Conservation (phyloP, 352 stramenopile genomes). For the Pythium coloratum region DNA sequence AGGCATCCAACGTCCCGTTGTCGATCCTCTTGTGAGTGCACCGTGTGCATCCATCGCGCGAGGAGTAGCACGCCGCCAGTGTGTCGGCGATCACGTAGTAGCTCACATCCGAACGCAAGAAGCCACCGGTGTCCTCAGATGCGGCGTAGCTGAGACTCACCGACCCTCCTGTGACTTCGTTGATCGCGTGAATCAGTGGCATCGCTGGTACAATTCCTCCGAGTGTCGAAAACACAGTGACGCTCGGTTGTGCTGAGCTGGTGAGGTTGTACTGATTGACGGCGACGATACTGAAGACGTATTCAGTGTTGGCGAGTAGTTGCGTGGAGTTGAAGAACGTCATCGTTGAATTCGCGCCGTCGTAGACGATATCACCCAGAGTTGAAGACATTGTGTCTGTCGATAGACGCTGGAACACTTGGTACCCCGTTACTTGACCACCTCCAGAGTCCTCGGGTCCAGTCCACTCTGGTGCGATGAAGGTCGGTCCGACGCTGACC, state of each 20-base stretch:
- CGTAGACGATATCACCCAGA: slow-evolving; percentile 25
- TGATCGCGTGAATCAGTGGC: slow-evolving; percentile 23
- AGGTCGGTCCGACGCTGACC: slow-evolving; percentile 29
- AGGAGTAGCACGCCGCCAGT: slow-evolving; percentile 31
- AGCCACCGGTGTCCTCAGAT: slow-evolving; percentile 36
- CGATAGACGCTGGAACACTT: slow-evolving; percentile 19
- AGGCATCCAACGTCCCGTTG: not conserved
- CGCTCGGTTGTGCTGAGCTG: slow-evolving; percentile 25
- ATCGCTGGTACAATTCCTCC: slow-evolving; percentile 21
- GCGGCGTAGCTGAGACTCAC: slow-evolving; percentile 28
- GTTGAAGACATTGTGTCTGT: slow-evolving; percentile 10
- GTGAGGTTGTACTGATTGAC: slow-evolving; percentile 47
- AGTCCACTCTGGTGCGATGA: slow-evolving; percentile 31
- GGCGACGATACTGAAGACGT: slow-evolving; percentile 39
- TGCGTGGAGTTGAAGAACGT: slow-evolving; percentile 17
- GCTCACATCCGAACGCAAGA: slow-evolving; percentile 12
- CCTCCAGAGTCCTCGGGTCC: slow-evolving; percentile 42
- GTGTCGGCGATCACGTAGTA: slow-evolving; percentile 31
- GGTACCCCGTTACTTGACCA: slow-evolving; percentile 36
- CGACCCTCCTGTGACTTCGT: slow-evolving; percentile 30
- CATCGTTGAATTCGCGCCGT: slow-evolving; percentile 22
- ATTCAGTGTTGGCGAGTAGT: slow-evolving; percentile 32
- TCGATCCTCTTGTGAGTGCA: slow-evolving; percentile 27
- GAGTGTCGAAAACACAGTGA: slow-evolving; percentile 22
- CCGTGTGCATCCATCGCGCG: slow-evolving; percentile 17